Evolutionary conservation across 2,329 filamentous ascomycete genomes (phyloP).

Genomic region (Penicillium sp.): DNA sequence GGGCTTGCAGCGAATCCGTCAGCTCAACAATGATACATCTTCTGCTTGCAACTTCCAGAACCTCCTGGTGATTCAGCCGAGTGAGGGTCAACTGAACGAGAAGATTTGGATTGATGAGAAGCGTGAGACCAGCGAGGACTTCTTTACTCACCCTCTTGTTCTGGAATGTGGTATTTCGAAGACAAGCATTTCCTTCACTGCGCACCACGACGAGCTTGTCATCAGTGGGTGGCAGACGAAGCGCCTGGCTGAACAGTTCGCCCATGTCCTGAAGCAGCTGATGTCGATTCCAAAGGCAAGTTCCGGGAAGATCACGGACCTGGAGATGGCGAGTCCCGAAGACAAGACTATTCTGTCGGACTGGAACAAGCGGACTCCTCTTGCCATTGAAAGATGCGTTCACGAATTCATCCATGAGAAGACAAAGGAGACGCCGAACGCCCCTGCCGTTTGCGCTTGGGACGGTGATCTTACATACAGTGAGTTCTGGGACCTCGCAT

Average conservation of each 20-base stretch:
- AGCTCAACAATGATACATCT: constrained; percentile 50
- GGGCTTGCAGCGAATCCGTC: constrained; percentile 54
- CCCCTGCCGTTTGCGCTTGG: constrained; percentile 37
- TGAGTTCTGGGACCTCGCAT: constrained; percentile 30
- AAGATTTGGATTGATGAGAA: constrained; percentile 32
- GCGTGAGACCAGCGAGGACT: constrained; percentile 58
- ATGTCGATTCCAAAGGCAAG: constrained; percentile 25
- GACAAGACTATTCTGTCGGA: constrained; percentile 33
- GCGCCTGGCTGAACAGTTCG: constrained; percentile 54
- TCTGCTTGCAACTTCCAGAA: constrained; percentile 50
- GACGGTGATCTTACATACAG: constrained; percentile 36
- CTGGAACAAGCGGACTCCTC: constrained; percentile 33
- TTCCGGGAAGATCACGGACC: constrained; percentile 23
- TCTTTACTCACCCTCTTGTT: constrained; percentile 61
- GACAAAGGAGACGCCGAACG: constrained; percentile 24
- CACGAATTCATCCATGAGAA: constrained; percentile 35
- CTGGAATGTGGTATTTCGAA: constrained; percentile 60
- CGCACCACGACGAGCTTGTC: constrained; percentile 63
- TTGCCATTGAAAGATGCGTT: constrained; percentile 29
- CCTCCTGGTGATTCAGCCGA: constrained; percentile 44
- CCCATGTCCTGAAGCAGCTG: constrained; percentile 35
- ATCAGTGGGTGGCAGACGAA: constrained; percentile 54
- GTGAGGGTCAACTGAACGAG: constrained; percentile 23
- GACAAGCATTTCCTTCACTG: constrained; percentile 57
- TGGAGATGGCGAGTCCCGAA: constrained; percentile 34